phyloP scores from a whole-genome alignment of 768 basidiomycete genomes.

The Cystobasidiopsis lactophilus region DNA sequence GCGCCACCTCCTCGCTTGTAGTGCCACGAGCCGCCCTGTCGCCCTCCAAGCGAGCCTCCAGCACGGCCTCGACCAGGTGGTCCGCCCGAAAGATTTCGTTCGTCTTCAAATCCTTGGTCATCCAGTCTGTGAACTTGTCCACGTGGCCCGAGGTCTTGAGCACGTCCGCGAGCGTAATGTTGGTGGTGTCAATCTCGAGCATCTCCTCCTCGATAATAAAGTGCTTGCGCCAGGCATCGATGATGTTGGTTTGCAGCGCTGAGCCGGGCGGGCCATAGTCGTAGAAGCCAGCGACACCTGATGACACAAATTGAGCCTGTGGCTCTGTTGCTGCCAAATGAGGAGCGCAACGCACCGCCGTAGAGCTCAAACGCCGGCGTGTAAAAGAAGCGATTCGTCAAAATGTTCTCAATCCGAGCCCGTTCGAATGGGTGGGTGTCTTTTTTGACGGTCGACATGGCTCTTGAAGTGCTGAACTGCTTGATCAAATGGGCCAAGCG shows the following conservation, averaged over 20 bases:
- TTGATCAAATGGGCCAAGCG: too few relatives aligned
- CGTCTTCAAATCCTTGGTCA: constrained; percentile 88
- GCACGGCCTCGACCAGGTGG: constrained; percentile 77
- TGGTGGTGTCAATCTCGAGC: constrained; percentile 93
- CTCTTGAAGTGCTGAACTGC: too few relatives aligned
- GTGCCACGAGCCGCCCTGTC: constrained; percentile 69
- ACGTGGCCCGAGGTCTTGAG: constrained; percentile 96
- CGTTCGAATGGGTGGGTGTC: constrained; percentile 49
- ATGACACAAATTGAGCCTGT: too few relatives aligned
- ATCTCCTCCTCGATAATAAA: constrained; percentile 97
- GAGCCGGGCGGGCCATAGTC: constrained; percentile 40
- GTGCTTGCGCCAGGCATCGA: constrained; percentile 87
- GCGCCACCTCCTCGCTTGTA: constrained; percentile 9
- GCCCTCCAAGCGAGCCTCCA: constrained; percentile 70
- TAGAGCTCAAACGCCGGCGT: constrained; percentile 98
- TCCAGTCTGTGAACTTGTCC: constrained; percentile 96
- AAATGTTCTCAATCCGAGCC: constrained; percentile 52
- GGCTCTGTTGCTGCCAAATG: constrained; percentile 3
- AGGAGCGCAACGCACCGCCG: constrained; percentile 77
- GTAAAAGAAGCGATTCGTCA: constrained; percentile 86
- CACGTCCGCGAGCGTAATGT: constrained; percentile 85
- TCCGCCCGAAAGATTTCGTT: constrained; percentile 92
- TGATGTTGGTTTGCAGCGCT: constrained; percentile 84
- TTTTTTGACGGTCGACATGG: constrained; percentile 14
- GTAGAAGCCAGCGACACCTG: constrained; percentile 90